Base-by-base conservation (phyloP, 169 alveolate genomes). In the Babesia caballi region DNA sequence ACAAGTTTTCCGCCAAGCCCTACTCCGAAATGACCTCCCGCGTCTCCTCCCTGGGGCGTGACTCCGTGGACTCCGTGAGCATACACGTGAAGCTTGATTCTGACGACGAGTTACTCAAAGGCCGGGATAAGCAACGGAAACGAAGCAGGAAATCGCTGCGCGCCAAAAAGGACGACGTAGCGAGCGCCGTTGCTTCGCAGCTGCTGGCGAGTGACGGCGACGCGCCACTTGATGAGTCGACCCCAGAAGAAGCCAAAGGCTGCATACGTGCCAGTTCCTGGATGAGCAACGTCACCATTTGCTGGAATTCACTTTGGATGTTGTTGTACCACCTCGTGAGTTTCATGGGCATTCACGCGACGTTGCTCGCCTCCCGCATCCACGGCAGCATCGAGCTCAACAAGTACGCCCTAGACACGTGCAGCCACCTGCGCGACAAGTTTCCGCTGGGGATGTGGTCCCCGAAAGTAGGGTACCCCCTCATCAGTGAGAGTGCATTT, bases 221-320 rank as follows among this genome's bases (percentile, higher is more conserved):
- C 15, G 1, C 7, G 44, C 12, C 2, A 11, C 44, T 11, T 4
- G 44, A 8, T 38, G 44, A 38, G 17, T 0, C 7, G 14, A 1
- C 44, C 17, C 14, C 44, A 5, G 15, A 38, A 1, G 44, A 38
- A 5, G 15, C 19, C 11, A n/a, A n/a, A n/a, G n/a, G n/a, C n/a
- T n/a, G n/a, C n/a, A n/a, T n/a, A n/a, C n/a, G n/a, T n/a, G n/a
- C n/a, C n/a, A n/a, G n/a, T n/a, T 14, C n/a, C 11, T 52, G 30
- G 21, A 15, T 27, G 36, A 19, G 17, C 44, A 27, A 25, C 23
- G 7, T 7, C 17, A 5, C 65, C 19, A 71, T 81, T 8, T 81
- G 88, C 35, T 81, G 84, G 88, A 71, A 72, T 27, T 70, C 84
- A 8, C 52, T 81, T 0, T 81, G 88, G 88, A 81, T 71, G 88